These are phyloP conservation scores for Neurospora sp. DNA, from an alignment of 495 filamentous ascomycete species.

Conservation along the genomic window DNA sequence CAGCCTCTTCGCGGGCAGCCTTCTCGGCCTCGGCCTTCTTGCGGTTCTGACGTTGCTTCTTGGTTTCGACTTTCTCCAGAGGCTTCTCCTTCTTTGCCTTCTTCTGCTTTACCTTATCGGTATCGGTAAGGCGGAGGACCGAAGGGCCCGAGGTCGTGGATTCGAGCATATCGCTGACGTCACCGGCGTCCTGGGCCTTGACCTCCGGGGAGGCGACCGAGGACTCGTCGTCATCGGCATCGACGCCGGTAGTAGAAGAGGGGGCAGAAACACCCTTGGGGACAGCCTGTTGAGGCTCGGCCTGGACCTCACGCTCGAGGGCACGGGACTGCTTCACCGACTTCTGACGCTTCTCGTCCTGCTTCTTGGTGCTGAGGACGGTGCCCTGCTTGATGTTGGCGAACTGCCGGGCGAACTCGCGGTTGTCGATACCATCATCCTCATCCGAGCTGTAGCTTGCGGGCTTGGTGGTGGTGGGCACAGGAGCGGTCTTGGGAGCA, in stretches of 20 bases:
- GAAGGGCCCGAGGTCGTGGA: slow-evolving; percentile 55
- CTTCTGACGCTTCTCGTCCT: slow-evolving; percentile 51
- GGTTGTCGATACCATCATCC: slow-evolving; percentile 52
- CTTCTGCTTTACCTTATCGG: slow-evolving; percentile 44
- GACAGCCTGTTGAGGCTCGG: slow-evolving; percentile 5
- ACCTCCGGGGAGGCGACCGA: slow-evolving; percentile 51
- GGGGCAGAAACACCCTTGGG: slow-evolving; percentile 33
- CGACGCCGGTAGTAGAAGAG: slow-evolving; percentile 66
- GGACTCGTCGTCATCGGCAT: slow-evolving; percentile 76
- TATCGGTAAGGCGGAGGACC: slow-evolving; percentile 63
- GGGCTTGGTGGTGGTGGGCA: slow-evolving; percentile 6
- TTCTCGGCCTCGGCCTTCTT: slow-evolving; percentile 71
- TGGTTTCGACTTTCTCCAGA: slow-evolving; percentile 53
- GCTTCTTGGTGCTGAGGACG: slow-evolving; percentile 43
- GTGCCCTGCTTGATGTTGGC: slow-evolving; percentile 55
- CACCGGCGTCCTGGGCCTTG: slow-evolving; percentile 41
- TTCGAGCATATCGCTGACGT: slow-evolving; percentile 84
- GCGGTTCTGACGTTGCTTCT: slow-evolving; percentile 85
- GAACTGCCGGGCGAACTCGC: slow-evolving; percentile 65
- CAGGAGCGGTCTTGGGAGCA: slow-evolving; percentile 1
- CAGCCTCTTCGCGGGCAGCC: slow-evolving; percentile 57
- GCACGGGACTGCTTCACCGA: slow-evolving; percentile 47
- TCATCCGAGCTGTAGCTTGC: slow-evolving; percentile 38
- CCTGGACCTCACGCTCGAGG: slow-evolving; percentile 26
- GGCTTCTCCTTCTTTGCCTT: slow-evolving; percentile 54